Evolutionary conservation across 208 protist species (phyloP), one percentile per base, ranked within the genome.

Genomic region (Leishmania aethiopica): DNA sequence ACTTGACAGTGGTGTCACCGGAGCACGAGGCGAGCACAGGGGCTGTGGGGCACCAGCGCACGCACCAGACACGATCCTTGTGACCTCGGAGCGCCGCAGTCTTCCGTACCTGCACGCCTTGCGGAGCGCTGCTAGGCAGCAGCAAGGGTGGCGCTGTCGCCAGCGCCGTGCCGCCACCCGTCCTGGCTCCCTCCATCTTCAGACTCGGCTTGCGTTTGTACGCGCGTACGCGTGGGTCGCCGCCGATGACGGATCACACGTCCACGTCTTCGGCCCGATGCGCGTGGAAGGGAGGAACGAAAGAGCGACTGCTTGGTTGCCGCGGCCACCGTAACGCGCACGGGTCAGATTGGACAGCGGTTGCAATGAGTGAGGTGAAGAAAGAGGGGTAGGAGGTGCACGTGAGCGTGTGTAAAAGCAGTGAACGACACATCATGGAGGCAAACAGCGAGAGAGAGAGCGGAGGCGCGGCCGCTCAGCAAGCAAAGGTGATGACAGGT

Each of bases 21-120:
- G 90, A 93, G 78, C 87, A 91, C 57, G 92, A 94, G 5, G 95
- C 95, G 32, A 98, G 83, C 49, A 97, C 83, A 45, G 85, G 81
- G 10, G 89, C 88, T 6, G 78, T 90, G 1, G 95, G 95, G 78
- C 88, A 92, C 93, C 95, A 97, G 51, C 91, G 87, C 47, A 96
- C 90, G 53, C 90, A 95, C 95, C 95, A 98, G 53, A 98, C 94
- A 13, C 95, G 94, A 45, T 92, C 90, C 32, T 71, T 81, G 84
- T 98, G 95, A 1, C 91, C 93, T 37, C 69, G 71, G 49, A 97
- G 83, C 42, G 83, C 86, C 0, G 83, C 91, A 10, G 93, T 86
- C 40, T 77, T 88, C 70, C 85, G 79, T 51, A 95, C 77, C 13
- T 32, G 66, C 70, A 90, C 62, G 35, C 57, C 37, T 49, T 71